Conservation (phyloP, 495 filamentous ascomycete species). For the Hapsidospora chrysogenum region DNA sequence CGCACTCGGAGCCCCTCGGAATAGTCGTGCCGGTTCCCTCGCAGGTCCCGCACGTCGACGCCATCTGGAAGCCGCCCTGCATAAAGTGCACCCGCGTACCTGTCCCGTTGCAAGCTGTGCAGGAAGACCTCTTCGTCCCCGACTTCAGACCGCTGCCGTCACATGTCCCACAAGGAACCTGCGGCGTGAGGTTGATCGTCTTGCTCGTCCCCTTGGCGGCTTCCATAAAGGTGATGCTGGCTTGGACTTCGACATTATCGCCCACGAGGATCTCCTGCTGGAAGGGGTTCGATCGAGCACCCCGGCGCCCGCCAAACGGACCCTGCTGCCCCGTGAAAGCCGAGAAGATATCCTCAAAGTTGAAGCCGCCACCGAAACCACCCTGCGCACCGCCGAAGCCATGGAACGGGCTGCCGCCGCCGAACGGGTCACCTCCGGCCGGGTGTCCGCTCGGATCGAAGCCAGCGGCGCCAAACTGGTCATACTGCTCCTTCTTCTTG, state of each 20-base stretch:
- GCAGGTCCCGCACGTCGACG: slow-evolving; percentile 69
- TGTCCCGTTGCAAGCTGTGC: slow-evolving; percentile 68
- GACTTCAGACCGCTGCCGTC: slow-evolving; percentile 68
- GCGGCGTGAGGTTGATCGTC: slow-evolving; percentile 60
- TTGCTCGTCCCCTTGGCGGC: slow-evolving; percentile 76
- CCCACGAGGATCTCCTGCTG: slow-evolving; percentile 65
- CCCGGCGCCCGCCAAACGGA: slow-evolving; percentile 35
- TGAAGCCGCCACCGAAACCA: slow-evolving; percentile 46
- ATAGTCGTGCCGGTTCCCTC: slow-evolving; percentile 54
- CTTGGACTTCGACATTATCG: slow-evolving; percentile 87
- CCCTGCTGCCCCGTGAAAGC: slow-evolving; percentile 56
- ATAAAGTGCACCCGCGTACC: slow-evolving; percentile 77
- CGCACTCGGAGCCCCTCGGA: slow-evolving; percentile 65
- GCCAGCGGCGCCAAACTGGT: slow-evolving; percentile 73
- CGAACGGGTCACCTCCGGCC: slow-evolving; percentile 43
- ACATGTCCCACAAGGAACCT: slow-evolving; percentile 67
- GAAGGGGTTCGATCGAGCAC: slow-evolving; percentile 42
- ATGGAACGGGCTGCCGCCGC: slow-evolving; percentile 49
- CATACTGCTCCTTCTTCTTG: slow-evolving; percentile 80
- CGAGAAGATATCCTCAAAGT: slow-evolving; percentile 88
- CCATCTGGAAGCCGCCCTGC: slow-evolving; percentile 89
- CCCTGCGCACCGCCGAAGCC: slow-evolving; percentile 36
- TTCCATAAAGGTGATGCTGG: slow-evolving; percentile 86
- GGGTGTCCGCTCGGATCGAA: slow-evolving; percentile 68
- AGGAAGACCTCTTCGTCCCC: slow-evolving; percentile 53